These are phyloP conservation scores for Sclerotinia glacialis DNA, from an alignment of 2,329 filamentous ascomycete species.

Conservation along the genomic window DNA sequence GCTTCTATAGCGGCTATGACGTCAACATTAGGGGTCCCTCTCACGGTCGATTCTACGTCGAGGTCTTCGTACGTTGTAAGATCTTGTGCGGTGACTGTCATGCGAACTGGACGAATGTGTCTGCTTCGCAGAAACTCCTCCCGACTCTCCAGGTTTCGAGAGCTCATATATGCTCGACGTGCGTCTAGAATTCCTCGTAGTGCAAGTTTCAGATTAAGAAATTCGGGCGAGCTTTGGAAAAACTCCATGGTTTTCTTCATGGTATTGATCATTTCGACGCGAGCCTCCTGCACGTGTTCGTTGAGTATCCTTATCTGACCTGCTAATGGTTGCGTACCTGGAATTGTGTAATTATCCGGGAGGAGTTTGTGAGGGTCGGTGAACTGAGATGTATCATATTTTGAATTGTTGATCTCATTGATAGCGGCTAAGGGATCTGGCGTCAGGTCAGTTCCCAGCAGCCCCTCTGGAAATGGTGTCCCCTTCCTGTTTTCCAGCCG, in stretches of 20 bases:
- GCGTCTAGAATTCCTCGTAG: not conserved
- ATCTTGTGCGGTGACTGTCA: no score
- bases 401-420: not conserved
- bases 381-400: not conserved
- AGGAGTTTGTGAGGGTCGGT: not conserved
- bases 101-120: not conserved
- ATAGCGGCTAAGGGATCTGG: not conserved
- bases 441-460: not conserved
- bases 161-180: not conserved
- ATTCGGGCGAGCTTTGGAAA: not conserved
- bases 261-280: not conserved
- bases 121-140: no score
- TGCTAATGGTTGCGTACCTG: no score
- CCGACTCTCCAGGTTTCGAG: no score
- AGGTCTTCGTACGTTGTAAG: no score
- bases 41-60: no score
- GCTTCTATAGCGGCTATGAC: no score
- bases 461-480: not conserved
- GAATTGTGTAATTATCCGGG: not conserved
- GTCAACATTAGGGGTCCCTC: no score
- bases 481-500: not conserved
- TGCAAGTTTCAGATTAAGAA: not conserved
- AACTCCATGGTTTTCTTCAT: not conserved
- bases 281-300: not conserved
- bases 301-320: no score